Percentiles rank a stretch among this genome's conserved stretches.
phyloP scores from a whole-genome alignment of 441 rosid species.

The Arabidopsis hybrid region DNA sequence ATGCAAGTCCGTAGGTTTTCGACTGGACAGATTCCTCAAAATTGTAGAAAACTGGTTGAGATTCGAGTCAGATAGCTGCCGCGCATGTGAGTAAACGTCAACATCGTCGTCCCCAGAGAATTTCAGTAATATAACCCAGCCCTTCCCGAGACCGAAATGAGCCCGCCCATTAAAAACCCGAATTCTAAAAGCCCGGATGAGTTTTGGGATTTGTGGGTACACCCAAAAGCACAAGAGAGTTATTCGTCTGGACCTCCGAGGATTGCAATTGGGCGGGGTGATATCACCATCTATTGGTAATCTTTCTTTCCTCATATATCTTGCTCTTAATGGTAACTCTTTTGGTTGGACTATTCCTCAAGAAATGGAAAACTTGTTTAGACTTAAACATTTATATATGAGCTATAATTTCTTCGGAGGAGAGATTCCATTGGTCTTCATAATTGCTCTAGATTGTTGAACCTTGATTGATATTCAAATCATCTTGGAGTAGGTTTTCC shows the following conservation, averaged over 20 bases:
- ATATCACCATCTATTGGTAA: slow-evolving; percentile 22
- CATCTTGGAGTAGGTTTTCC: not conserved
- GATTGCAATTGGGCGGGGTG: not conserved
- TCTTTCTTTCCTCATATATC: not conserved
- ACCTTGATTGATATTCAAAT: no score
- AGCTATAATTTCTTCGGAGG: not conserved
- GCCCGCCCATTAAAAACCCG: no score
- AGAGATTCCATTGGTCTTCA: not conserved
- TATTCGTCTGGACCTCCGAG: not conserved
- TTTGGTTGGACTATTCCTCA: slow-evolving; percentile 5
- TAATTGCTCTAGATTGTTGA: not conserved
- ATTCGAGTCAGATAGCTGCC: not conserved
- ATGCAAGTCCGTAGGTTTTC: no score
- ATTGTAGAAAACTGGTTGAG: not conserved
- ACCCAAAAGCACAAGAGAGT: not conserved
- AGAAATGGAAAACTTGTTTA: slow-evolving; percentile 10
- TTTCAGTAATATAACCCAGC: no score
- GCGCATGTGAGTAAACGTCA: not conserved
- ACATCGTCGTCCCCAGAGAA: not conserved
- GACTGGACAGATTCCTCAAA: not conserved
- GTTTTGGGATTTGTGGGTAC: no score
- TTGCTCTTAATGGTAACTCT: not conserved
- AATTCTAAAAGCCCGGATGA: no score
- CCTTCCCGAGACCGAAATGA: no score
- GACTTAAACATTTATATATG: not conserved